Evolutionary conservation across 345 rosid species (phyloP).

Genomic region (Nephelium lappaceum): DNA sequence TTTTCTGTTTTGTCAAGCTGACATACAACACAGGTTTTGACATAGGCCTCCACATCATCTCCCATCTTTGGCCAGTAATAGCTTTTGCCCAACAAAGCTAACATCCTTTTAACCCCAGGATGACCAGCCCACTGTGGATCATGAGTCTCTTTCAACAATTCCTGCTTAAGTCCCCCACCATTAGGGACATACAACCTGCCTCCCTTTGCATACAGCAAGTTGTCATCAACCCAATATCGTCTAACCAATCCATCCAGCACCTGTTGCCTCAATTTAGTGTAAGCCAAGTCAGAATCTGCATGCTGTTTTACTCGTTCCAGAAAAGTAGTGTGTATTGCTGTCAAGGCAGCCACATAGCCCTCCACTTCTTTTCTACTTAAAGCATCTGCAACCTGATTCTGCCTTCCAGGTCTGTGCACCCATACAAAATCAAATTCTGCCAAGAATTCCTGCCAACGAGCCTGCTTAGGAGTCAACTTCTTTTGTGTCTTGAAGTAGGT

Average conservation of each 20-base stretch:
- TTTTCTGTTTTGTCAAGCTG: neutral
- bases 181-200: neutral
- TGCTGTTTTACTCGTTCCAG: neutral
- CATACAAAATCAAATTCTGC: neutral
- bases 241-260: neutral
- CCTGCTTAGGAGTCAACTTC: neutral
- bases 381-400: neutral
- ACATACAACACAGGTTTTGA: neutral
- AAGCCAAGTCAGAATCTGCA: neutral
- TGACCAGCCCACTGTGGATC: neutral
- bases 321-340: neutral
- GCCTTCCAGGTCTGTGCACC: neutral
- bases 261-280: neutral
- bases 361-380: neutral
- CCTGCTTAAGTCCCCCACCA: neutral
- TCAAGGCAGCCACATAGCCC: neutral
- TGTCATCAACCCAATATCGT: neutral
- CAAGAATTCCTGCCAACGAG: neutral
- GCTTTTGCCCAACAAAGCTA: neutral
- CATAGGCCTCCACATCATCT: neutral
- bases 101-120: neutral
- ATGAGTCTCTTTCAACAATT: neutral
- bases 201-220: too few relatives aligned
- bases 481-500: conserved; percentile 8
- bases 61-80: neutral